Conservation (phyloP, 768 basidiomycete genomes). For the Candolleomyces efflorescens region DNA sequence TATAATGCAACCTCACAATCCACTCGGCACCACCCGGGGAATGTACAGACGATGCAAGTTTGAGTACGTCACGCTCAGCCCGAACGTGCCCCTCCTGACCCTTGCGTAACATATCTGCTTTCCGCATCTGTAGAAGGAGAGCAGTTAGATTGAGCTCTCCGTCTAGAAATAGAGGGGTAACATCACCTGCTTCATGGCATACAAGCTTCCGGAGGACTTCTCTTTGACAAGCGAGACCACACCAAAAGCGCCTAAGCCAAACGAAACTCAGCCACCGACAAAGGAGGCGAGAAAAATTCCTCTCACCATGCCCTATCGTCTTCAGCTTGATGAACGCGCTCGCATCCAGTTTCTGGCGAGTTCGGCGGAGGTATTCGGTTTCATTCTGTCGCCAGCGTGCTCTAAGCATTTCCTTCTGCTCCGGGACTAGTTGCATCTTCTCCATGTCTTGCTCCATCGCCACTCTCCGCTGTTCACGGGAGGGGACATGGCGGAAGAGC, state of each 20-base stretch:
- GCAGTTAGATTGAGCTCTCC: constrained; percentile 12
- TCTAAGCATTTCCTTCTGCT: constrained; percentile 68
- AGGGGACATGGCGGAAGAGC: constrained; percentile 78
- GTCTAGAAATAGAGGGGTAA: neutral
- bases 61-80: constrained; percentile 91
- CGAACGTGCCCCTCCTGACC: constrained; percentile 97
- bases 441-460: constrained; percentile 89
- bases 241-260: constrained; percentile 80
- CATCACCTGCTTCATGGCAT: constrained; percentile 93
- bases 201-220: constrained; percentile 71
- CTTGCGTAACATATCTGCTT: constrained; percentile 91
- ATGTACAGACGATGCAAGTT: constrained; percentile 79
- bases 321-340: constrained; percentile 86
- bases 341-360: constrained; percentile 76
- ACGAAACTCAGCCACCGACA: constrained; percentile 18
- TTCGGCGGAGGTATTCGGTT: constrained; percentile 83
- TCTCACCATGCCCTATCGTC: constrained; percentile 87
- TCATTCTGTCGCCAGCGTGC: constrained; percentile 83
- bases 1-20: constrained; percentile 92
- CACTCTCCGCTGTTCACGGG: constrained; percentile 77
- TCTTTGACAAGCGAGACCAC: constrained; percentile 93
- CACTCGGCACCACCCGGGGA: constrained; percentile 79
- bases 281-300: constrained; percentile 17
- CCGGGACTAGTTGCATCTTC: constrained; percentile 63
- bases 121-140: constrained; percentile 56